A percentile compares a stretch with the other conserved stretches of the same genome.
phyloP scores from a whole-genome alignment of 495 filamentous ascomycete species.

The Poronia punctata region DNA sequence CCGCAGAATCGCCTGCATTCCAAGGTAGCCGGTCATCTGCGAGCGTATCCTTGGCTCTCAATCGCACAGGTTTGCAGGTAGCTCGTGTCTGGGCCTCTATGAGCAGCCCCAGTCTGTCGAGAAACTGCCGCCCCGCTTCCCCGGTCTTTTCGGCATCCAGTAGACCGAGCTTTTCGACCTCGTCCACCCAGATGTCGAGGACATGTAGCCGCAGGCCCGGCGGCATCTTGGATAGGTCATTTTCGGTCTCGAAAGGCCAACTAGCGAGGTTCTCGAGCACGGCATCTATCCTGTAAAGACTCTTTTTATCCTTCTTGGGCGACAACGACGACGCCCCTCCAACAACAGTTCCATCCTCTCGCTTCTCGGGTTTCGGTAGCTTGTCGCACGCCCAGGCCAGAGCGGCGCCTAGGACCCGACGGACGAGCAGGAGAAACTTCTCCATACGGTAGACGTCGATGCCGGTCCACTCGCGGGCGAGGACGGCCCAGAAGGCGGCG shows the following conservation, averaged over 20 bases:
- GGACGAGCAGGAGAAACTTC: constrained; percentile 83
- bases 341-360: constrained; percentile 15
- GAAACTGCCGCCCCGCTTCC: constrained; percentile 19
- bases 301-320: constrained; percentile 24
- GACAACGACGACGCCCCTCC: too few species aligned
- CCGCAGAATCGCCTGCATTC: constrained; percentile 28
- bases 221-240: constrained; percentile 45
- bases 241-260: constrained; percentile 39
- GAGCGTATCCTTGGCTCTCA: constrained; percentile 63
- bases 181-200: constrained; percentile 85
- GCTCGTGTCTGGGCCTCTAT: constrained; percentile 39
- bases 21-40: constrained; percentile 65
- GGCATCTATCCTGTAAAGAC: constrained; percentile 20
- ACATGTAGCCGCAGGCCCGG: constrained; percentile 84
- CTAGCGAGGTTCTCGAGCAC: constrained; percentile 32
- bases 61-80: constrained; percentile 65
- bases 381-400: constrained; percentile 50
- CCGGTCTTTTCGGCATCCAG: constrained; percentile 38
- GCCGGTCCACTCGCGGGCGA: constrained; percentile 69
- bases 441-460: constrained; percentile 86
- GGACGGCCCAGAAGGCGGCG: constrained; percentile 82
- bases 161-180: constrained; percentile 62
- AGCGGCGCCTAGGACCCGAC: constrained; percentile 62
- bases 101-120: constrained; percentile 27
- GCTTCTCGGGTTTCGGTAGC: constrained; percentile 9